Evolutionary conservation across 345 rosid species (phyloP).

Genomic region (Pelargonium nanum): DNA sequence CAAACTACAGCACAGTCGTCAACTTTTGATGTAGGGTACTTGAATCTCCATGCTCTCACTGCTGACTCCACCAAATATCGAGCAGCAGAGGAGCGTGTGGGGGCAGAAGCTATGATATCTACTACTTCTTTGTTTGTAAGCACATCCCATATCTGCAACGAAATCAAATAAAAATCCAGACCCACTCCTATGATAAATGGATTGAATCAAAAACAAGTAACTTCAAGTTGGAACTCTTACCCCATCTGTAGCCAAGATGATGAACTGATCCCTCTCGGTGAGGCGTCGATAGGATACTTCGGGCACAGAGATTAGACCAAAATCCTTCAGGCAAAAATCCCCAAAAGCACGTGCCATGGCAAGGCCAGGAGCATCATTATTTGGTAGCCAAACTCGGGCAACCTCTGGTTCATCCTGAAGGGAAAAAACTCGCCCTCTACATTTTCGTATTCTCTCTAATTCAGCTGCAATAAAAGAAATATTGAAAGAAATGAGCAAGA

Average conservation of each 20-base stretch:
- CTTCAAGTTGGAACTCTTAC: slow-evolving; percentile 26
- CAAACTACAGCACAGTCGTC: slow-evolving; percentile 98
- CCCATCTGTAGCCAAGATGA: slow-evolving; percentile 97
- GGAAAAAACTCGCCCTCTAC: slow-evolving; percentile 88
- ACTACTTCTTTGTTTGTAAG: slow-evolving; percentile 84
- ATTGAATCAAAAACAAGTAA: neutral
- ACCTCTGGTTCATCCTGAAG: slow-evolving; percentile 96
- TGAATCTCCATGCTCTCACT: slow-evolving; percentile 79
- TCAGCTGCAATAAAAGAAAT: slow-evolving; percentile 43
- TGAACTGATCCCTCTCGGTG: slow-evolving; percentile 68
- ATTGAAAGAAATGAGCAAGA: slow-evolving; percentile 2
- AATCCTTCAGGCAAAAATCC: slow-evolving; percentile 96
- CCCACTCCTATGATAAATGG: neutral
- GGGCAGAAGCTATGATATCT: slow-evolving; percentile 61
- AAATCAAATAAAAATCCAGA: neutral
- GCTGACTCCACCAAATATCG: slow-evolving; percentile 76
- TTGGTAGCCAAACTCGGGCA: slow-evolving; percentile 91
- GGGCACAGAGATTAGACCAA: slow-evolving; percentile 93
- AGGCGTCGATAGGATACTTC: slow-evolving; percentile 58
- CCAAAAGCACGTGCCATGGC: slow-evolving; percentile 99
- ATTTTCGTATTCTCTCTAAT: slow-evolving; percentile 83
- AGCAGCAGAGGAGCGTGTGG: slow-evolving; percentile 66
- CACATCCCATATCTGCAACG: slow-evolving; percentile 82
- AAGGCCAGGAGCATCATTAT: slow-evolving; percentile 87
- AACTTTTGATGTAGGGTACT: slow-evolving; percentile 84